Conservation (phyloP, 140 eudicot genomes). For the Cichorium intybus region DNA sequence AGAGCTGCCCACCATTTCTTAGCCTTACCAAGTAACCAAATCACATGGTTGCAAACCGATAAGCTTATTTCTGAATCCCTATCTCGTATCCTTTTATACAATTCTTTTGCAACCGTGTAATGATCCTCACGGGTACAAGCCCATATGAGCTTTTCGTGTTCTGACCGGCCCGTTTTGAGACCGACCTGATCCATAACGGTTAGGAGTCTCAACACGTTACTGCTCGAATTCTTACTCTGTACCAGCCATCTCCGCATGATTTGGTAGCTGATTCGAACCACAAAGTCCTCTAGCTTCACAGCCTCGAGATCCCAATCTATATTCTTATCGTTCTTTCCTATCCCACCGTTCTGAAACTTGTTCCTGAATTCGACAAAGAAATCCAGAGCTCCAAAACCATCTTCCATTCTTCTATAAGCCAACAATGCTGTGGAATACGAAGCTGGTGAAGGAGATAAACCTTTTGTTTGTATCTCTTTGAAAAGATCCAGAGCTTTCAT, state of each 20-base stretch:
- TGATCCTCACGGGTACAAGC: constrained; percentile 88
- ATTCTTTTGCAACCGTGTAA: constrained; percentile 61
- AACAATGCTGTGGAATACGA: constrained; percentile 74
- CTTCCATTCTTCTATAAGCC: constrained; percentile 78
- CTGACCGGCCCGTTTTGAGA: constrained; percentile 51
- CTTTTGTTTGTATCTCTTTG: constrained; percentile 53
- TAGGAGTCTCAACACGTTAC: constrained; percentile 55
- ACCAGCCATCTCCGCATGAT: constrained; percentile 84
- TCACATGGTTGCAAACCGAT: constrained; percentile 88
- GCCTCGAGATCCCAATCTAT: constrained; percentile 77
- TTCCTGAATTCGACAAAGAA: constrained; percentile 50
- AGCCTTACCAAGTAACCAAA: constrained; percentile 93
- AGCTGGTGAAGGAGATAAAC: constrained; percentile 78
- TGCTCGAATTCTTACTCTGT: constrained; percentile 41
- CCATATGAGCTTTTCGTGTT: constrained; percentile 79
- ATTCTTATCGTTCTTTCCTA: constrained; percentile 34
- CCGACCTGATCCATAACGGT: constrained; percentile 72
- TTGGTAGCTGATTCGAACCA: constrained; percentile 70
- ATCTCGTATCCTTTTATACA: constrained; percentile 69
- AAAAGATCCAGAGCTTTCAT: constrained; percentile 68
- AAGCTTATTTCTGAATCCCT: constrained; percentile 59
- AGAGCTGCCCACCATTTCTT: constrained; percentile 98
- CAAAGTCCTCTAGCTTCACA: constrained; percentile 67
- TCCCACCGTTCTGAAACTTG: constrained; percentile 48
- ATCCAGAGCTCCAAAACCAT: constrained; percentile 75